Conservation (phyloP, 176 grass and related monocot genomes). For the Bromus sterilis region DNA sequence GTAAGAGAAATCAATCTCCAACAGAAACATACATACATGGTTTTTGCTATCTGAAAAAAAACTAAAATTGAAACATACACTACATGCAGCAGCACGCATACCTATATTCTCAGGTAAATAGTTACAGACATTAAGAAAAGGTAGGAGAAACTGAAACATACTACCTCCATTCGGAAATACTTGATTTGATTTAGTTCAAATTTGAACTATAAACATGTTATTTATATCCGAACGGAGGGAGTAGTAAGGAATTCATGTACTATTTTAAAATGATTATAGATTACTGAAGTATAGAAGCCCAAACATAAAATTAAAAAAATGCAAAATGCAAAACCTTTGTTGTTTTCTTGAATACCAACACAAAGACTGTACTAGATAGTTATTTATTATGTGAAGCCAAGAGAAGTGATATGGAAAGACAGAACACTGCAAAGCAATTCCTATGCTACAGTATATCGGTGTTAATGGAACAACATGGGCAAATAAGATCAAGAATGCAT, state of each 20-base stretch:
- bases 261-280: not conserved
- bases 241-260: not conserved
- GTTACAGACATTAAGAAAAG: not conserved
- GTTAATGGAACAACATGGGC: not conserved
- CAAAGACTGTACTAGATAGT: not conserved
- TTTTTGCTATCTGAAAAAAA: not conserved
- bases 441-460: not conserved
- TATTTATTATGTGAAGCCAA: slow-evolving; percentile 10
- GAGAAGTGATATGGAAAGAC: not conserved
- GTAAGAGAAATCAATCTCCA: not conserved
- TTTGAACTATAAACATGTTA: no score
- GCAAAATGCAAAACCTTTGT: not conserved
- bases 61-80: not conserved
- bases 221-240: no score
- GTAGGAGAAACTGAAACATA: not conserved
- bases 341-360: not conserved
- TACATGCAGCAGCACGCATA: not conserved
- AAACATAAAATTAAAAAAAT: not conserved
- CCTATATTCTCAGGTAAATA: not conserved
- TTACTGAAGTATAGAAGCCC: not conserved
- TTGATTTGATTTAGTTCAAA: no score
- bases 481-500: not conserved
- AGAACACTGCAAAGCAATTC: not conserved
- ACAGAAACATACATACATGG: not conserved
- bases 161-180: no score